Evolutionary conservation across 2,329 filamentous ascomycete genomes (phyloP).

Genomic region (Aspergillus fumigatus): DNA sequence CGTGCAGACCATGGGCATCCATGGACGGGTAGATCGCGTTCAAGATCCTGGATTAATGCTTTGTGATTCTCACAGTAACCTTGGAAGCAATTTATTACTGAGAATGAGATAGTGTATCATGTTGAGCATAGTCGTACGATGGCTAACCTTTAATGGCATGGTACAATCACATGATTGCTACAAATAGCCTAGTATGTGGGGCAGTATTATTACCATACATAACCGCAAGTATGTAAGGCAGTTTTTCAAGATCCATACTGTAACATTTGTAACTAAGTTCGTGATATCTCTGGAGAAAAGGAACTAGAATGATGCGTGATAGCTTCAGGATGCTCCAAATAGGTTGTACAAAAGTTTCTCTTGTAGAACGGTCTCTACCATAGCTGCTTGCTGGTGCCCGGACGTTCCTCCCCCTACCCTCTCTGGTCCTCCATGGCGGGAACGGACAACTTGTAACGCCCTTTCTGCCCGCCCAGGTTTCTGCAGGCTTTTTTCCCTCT

Average conservation of each 20-base stretch:
- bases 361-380: background rate
- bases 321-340: slow-evolving; percentile 14
- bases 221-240: slow-evolving; percentile 1
- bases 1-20: background rate
- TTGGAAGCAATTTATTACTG: background rate
- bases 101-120: background rate
- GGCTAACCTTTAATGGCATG: background rate
- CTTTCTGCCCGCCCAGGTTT: slow-evolving; percentile 8
- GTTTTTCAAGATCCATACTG: slow-evolving; percentile 14
- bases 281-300: slow-evolving; percentile 6
- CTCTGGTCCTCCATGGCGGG: slow-evolving; percentile 6
- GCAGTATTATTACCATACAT: slow-evolving; percentile 4
- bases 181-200: slow-evolving; percentile 4
- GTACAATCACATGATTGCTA: slow-evolving; percentile 7
- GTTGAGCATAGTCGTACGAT: background rate
- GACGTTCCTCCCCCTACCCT: slow-evolving; percentile 1
- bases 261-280: slow-evolving; percentile 13
- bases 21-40: background rate
- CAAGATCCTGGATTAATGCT: background rate
- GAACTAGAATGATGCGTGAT: slow-evolving; percentile 12
- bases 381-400: slow-evolving; percentile 7
- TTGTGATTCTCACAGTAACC: background rate
- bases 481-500: slow-evolving; percentile 10
- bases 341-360: background rate
- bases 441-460: slow-evolving; percentile 19